Evolutionary conservation across 2,329 filamentous ascomycete genomes (phyloP), one percentile per base, ranked within the genome.

Genomic region (Neodidymelliopsis sp.): DNA sequence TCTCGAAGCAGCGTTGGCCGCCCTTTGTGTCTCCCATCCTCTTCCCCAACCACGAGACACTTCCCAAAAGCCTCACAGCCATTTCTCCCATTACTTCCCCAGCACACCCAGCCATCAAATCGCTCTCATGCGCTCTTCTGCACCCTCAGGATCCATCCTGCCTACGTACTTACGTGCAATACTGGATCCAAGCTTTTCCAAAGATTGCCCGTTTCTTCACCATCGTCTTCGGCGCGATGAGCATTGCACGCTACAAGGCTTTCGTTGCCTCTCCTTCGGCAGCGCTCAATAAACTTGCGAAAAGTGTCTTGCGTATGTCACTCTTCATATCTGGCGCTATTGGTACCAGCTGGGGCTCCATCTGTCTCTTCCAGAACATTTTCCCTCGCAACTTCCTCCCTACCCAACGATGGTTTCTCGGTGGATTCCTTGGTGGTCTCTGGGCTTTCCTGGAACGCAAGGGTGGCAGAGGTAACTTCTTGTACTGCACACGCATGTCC

Each of bases 101-200:
- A 20, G 93, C 93, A 0, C 93, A 97, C 66, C 93, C 93, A 1
- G 85, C 91, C 30, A 93, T 96, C 70, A 86, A 84, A 8, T 88
- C 86, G 19, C 84, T 97, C 15, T 93, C 91, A 31, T 99, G 94
- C 74, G 93, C 93, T 1, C 82, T 93, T 2, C 84, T 97, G 2
- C 93, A 99, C 69, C 92, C 93, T 0, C 80, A 84, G 13, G 90
- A 96, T 63, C 92, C 93, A 1, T 96, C 90, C 13, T 99, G 93
- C 72, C 82, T 88, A 27, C 89, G 90, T 22, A 95, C 90, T 3
- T 95, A 92, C 70, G 77, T 97, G 34, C 89, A 90, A 53, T 95
- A 94, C 74, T 93, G 90, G 83, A 84, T 96, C 49, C 83, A 84
- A 45, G 87, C 90, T 1, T 94, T 96, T 72, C 91, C 92, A 0